Conservation (phyloP, 345 rosid species). For the Hibiscus trionum region DNA sequence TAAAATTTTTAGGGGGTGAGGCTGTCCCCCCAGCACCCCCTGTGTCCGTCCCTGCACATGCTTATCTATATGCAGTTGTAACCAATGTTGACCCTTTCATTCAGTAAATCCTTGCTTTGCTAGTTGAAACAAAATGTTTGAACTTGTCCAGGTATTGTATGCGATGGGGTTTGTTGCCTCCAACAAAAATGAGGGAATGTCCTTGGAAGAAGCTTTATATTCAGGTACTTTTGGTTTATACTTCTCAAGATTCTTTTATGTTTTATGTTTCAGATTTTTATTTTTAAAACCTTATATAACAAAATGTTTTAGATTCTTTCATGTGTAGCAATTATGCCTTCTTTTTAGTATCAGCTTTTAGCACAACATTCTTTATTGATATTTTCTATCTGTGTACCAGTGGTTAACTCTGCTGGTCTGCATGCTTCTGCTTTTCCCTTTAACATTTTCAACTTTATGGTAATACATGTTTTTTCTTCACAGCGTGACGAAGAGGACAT, state of each 20-base stretch:
- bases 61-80: background rate
- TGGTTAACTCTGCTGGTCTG: background rate
- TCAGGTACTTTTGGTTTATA: conserved; percentile 40
- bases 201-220: conserved; percentile 94
- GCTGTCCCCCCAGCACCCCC: too few relatives aligned
- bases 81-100: background rate
- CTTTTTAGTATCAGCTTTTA: background rate
- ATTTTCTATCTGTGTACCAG: background rate
- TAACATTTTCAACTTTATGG: background rate
- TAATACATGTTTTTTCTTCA: conserved; percentile 11
- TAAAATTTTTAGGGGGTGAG: too few relatives aligned
- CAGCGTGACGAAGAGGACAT: conserved; percentile 92
- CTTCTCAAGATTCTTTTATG: background rate
- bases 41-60: too few relatives aligned
- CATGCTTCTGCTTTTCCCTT: background rate
- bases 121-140: background rate
- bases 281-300: background rate
- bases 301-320: background rate
- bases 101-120: background rate
- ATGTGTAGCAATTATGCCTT: background rate
- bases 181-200: conserved; percentile 50
- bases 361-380: background rate
- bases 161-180: conserved; percentile 74
- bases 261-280: background rate
- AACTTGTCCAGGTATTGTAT: conserved; percentile 51